A percentile compares a stretch with the other conserved stretches of the same genome.
These are phyloP conservation scores for Theobroma grandiflorum DNA, from an alignment of 441 rosid genomes.

Conservation along the genomic window DNA sequence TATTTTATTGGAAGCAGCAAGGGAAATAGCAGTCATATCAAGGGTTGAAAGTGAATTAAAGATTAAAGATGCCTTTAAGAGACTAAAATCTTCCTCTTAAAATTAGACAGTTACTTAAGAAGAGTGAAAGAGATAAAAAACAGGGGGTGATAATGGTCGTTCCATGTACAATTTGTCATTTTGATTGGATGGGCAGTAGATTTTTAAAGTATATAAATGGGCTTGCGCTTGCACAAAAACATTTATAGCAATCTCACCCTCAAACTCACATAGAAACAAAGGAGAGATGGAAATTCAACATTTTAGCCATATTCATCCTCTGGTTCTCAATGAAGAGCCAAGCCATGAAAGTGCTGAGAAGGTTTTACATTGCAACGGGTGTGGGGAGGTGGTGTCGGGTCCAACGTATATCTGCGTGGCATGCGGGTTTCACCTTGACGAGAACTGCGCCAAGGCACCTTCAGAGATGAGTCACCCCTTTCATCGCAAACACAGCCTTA, in stretches of 20 bases:
- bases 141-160: no score
- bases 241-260: not conserved
- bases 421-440: slow-evolving; percentile 17
- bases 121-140: no score
- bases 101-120: no score
- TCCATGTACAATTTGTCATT: no score
- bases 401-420: not conserved
- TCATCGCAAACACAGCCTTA: slow-evolving; percentile 25
- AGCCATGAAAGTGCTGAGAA: not conserved
- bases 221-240: no score
- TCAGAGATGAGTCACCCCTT: slow-evolving; percentile 30
- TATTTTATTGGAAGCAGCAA: no score
- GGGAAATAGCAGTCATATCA: no score
- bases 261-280: not conserved
- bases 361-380: not conserved
- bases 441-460: slow-evolving; percentile 30
- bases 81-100: no score
- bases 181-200: no score
- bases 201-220: no score
- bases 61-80: no score
- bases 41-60: no score
- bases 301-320: slow-evolving; percentile 7
- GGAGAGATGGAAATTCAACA: not conserved
- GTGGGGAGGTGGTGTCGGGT: not conserved
- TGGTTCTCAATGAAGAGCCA: not conserved